phyloP scores from a whole-genome alignment of 2,329 filamentous ascomycete genomes.

The Metarhizium album region DNA sequence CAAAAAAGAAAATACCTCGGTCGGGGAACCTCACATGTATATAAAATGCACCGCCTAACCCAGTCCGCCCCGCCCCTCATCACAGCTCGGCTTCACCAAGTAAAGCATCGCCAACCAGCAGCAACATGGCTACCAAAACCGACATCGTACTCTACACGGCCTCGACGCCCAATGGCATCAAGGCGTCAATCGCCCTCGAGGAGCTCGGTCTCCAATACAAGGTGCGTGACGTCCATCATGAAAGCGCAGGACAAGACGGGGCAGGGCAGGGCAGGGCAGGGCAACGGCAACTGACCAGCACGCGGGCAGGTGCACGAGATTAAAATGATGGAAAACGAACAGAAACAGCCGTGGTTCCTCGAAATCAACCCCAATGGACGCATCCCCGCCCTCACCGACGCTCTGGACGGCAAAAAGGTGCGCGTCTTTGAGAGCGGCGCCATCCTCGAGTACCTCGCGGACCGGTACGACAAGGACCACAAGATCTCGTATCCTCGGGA shows the following conservation, averaged over 20 bases:
- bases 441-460: slow-evolving; percentile 75
- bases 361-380: slow-evolving; percentile 89
- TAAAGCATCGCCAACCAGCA: neutral
- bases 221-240: slow-evolving; percentile 22
- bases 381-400: slow-evolving; percentile 80
- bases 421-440: slow-evolving; percentile 73
- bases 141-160: slow-evolving; percentile 74
- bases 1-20: too few species aligned
- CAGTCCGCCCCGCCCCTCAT: neutral
- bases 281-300: neutral
- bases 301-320: slow-evolving; percentile 44
- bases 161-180: slow-evolving; percentile 82
- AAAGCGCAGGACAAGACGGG: too few species aligned
- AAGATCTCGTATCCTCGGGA: slow-evolving; percentile 71
- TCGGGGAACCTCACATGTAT: too few species aligned
- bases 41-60: neutral
- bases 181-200: slow-evolving; percentile 76
- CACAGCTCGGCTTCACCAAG: neutral
- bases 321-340: slow-evolving; percentile 62
- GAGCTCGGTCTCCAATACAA: slow-evolving; percentile 79
- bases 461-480: slow-evolving; percentile 70
- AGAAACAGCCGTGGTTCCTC: slow-evolving; percentile 80
- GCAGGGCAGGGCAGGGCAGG: too few species aligned
- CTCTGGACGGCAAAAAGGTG: slow-evolving; percentile 63
- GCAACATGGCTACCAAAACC: slow-evolving; percentile 21